Base-by-base conservation (phyloP, 306 rosid species). In the Pueraria montana region DNA sequence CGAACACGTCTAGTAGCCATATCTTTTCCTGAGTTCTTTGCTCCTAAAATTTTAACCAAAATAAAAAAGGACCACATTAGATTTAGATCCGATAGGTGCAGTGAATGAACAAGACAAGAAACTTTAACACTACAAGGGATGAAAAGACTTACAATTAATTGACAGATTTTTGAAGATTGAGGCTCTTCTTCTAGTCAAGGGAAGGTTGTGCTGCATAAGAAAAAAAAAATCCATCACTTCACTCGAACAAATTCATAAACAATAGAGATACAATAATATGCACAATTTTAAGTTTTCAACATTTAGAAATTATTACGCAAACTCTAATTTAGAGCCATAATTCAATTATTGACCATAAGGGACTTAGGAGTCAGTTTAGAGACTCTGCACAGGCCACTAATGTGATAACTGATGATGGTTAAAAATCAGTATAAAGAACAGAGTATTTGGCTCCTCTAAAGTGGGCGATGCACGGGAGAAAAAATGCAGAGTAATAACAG, bases 1-100 rank as follows among this genome's bases (percentile, higher is more conserved):
- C 49, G 92, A 84, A 87, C 88, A 12, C 98, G 96, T 87, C 88
- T 91, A 63, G 97, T 83, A 66, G 94, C 86, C 97, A 94, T 94
- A 48, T 58, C 85, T 52, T 18, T 80, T 75, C 43, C 72, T 27
- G 2, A 62, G 50, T 36, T 74, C 50, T 77, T 70, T 26, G 50
- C 72, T 62, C 58, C 66, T 23, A 74, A 21, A 70, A 42, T 42
- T 34, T 65, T 26, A 53, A 74, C 26, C 58, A 72, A 59, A 78
- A 81, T 40, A 4, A 24, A 76, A 72, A 69, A 56, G 45, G 17
- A 23, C 18, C 36, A 27, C 4, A 24, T 58, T 48, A 64, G 61
- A 82, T 78, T 61, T 66, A 73, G 58, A 74, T 74, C 72, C 4
- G 48, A 53, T 18, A 38, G 73, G 17, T 74, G 75, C 73, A 7